Percentiles rank a stretch among this genome's conserved stretches.
phyloP scores from a whole-genome alignment of 2,329 filamentous ascomycete genomes.

The Fusarium sp. region DNA sequence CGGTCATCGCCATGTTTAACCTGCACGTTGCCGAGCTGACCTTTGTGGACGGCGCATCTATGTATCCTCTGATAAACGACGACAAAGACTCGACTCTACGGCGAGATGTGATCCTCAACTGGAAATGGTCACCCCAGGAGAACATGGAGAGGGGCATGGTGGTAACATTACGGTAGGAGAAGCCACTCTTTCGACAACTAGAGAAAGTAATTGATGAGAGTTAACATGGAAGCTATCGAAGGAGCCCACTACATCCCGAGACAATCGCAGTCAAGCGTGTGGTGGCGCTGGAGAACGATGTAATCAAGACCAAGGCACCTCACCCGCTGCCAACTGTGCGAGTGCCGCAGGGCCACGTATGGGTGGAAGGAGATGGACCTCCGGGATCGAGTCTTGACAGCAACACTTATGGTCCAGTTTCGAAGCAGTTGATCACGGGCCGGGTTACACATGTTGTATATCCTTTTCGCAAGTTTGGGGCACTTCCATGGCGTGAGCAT shows the following conservation, averaged over 20 bases:
- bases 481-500: slow-evolving; percentile 68
- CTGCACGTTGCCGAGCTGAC: slow-evolving; percentile 68
- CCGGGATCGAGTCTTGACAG: slow-evolving; percentile 80
- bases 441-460: slow-evolving; percentile 78
- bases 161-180: slow-evolving; percentile 73
- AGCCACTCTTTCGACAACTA: neutral
- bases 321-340: slow-evolving; percentile 67
- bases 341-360: slow-evolving; percentile 87
- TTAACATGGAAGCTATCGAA: slow-evolving; percentile 49
- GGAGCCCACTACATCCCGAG: slow-evolving; percentile 77
- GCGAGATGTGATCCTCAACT: slow-evolving; percentile 67
- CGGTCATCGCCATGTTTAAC: slow-evolving; percentile 70
- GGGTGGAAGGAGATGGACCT: slow-evolving; percentile 92
- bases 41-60: slow-evolving; percentile 71
- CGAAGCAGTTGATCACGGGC: slow-evolving; percentile 78
- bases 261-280: slow-evolving; percentile 82
- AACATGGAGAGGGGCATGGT: slow-evolving; percentile 77
- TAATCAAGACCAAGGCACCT: slow-evolving; percentile 72
- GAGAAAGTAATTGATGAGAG: neutral
- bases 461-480: slow-evolving; percentile 70
- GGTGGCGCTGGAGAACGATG: slow-evolving; percentile 82
- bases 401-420: slow-evolving; percentile 89
- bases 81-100: slow-evolving; percentile 67
- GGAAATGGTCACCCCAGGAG: slow-evolving; percentile 68
- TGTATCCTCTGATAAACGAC: slow-evolving; percentile 81